Conservation (phyloP, 139 green algal species). For the Marvania coccoides region DNA sequence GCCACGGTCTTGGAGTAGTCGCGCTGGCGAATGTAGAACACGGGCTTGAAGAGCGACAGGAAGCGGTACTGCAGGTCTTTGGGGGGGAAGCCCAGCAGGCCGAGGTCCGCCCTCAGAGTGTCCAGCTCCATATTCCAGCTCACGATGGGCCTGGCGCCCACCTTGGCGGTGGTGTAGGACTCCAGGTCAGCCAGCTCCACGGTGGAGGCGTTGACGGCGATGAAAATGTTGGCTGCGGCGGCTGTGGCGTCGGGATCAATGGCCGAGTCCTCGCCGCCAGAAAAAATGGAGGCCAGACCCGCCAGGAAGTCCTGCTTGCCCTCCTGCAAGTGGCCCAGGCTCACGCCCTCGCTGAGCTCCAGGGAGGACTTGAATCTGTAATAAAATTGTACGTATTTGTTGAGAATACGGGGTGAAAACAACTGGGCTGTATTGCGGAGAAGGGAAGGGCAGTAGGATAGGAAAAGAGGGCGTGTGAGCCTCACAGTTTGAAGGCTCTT, state of each 20-base stretch:
- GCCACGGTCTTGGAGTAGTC: conserved; percentile 56
- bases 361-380: conserved; percentile 60
- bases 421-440: neutral
- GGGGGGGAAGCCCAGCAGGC: conserved; percentile 72
- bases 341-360: conserved; percentile 45
- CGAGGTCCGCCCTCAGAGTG: conserved; percentile 82
- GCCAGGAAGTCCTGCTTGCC: conserved; percentile 30
- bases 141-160: conserved; percentile 46
- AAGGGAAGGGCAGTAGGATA: neutral
- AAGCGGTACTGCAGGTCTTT: conserved; percentile 82
- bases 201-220: conserved; percentile 78
- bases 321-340: conserved; percentile 69
- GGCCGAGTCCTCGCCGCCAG: neutral
- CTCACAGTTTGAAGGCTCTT: conserved; percentile 64
- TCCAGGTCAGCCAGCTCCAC: conserved; percentile 70
- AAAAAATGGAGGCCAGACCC: conserved; percentile 24
- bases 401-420: neutral
- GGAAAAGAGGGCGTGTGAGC: neutral
- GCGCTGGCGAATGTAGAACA: conserved; percentile 78
- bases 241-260: conserved; percentile 17
- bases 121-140: conserved; percentile 96
- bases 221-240: conserved; percentile 70
- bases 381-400: neutral
- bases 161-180: conserved; percentile 47
- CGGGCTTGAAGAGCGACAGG: conserved; percentile 65